Percentiles rank a stretch among this genome's conserved stretches.
phyloP scores from a whole-genome alignment of 176 grass and related monocot species.

The Carex parvula region DNA sequence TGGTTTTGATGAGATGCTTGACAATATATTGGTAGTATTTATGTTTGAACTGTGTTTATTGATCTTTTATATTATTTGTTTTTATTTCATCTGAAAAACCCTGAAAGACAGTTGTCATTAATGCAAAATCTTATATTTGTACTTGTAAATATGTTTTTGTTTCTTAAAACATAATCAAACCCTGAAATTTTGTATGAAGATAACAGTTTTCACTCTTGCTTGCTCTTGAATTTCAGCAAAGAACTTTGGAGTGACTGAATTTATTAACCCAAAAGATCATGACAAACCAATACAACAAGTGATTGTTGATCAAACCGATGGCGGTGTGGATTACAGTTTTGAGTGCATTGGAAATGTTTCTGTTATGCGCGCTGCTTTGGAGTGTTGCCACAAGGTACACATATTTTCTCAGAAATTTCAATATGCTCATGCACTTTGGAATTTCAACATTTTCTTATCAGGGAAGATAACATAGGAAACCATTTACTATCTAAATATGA shows the following conservation, averaged over 20 bases:
- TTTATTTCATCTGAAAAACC: not conserved
- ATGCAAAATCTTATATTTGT: not conserved
- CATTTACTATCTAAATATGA: not conserved
- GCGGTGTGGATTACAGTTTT: constrained; percentile 96
- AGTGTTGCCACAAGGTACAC: constrained; percentile 97
- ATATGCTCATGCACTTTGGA: not conserved
- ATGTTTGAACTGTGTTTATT: not conserved
- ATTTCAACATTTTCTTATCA: not conserved
- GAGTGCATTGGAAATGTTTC: constrained; percentile 98
- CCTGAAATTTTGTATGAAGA: not conserved
- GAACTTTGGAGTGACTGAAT: constrained; percentile 95
- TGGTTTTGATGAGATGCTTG: not conserved
- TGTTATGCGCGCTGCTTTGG: constrained; percentile 86
- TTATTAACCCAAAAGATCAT: constrained; percentile 95
- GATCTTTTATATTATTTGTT: not conserved
- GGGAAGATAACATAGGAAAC: not conserved
- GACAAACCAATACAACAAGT: constrained; percentile 96
- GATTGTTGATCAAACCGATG: constrained; percentile 80
- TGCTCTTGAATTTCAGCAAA: constrained; percentile 56
- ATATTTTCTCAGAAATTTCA: not conserved
- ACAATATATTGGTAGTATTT: not conserved
- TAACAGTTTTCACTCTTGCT: not conserved
- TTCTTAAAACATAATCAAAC: not conserved
- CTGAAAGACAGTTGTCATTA: not conserved
- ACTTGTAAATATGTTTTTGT: not conserved